Base-by-base conservation (phyloP, 164 flowering plant species). In the Saururus chinensis region DNA sequence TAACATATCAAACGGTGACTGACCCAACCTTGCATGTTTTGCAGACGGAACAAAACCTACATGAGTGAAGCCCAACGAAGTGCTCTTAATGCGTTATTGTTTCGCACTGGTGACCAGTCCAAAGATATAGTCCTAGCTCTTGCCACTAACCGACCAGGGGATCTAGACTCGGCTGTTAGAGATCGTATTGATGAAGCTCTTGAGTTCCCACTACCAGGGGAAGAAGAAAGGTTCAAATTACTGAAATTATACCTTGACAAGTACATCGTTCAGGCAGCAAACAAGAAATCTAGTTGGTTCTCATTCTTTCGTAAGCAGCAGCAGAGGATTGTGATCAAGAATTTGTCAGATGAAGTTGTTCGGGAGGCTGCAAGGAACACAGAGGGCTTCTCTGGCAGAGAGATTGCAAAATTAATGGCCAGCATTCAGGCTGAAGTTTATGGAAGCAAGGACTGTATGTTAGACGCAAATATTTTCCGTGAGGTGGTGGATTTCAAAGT, bases 61-160 rank as follows among this genome's bases (percentile, higher is more conserved):
- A 90, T 92, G 98, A 92, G 98, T 70, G 98, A 92, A 82, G 96
- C 98, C 57, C 98, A 92, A 63, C 80, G 98, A 62, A 92, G 98
- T 70, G 98, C 98, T 25, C 87, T 92, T 22, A 92, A 92, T 75
- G 98, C 98, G 16, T 86, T 92, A 14, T 85, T 92, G 41, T 88
- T 86, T 73, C 92, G 96, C 25, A 90, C 98, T 0, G 98, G 98
- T 48, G 98, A 92, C 75, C 98, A 92, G 77, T 92, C 98, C 37
- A 92, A 90, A 66, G 97, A 92, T 68, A 84, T 92, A 63, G 98
- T 90, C 51, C 87, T 92, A 54, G 98, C 96, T 24, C 95, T 92
- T 45, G 98, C 98, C 35, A 92, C 97, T 19, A 92, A 92, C 75
- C 92, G 98, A 4, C 96, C 99, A 25, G 96, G 93, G 49, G 99